Conservation (phyloP, 805 yeast species). For the Danielia oregonensis region DNA sequence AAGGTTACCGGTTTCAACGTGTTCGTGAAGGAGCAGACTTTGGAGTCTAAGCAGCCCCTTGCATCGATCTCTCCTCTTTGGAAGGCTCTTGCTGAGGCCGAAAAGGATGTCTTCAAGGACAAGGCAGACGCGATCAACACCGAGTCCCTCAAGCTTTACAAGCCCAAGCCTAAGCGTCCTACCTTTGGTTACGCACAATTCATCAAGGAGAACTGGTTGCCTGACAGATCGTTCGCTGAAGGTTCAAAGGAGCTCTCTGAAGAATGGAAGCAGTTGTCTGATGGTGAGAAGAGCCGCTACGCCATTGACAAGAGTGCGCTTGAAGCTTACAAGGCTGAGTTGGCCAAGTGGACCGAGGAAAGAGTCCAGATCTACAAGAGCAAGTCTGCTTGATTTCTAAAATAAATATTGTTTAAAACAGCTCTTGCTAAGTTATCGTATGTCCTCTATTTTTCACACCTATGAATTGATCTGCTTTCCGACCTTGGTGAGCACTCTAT, state of each 20-base stretch:
- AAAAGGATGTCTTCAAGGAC: constrained; percentile 22
- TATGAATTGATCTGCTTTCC: constrained; percentile 3
- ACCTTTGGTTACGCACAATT: constrained; percentile 27
- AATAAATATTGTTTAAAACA: too few species aligned
- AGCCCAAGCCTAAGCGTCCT: constrained; percentile 35
- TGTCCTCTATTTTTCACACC: too few species aligned
- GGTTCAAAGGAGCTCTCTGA: constrained; percentile 22
- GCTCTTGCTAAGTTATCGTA: too few species aligned
- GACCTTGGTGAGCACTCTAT: constrained; percentile 26
- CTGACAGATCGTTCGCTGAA: constrained; percentile 20
- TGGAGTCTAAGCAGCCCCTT: constrained; percentile 5
- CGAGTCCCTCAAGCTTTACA: constrained; percentile 19
- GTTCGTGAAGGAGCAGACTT: constrained; percentile 22
- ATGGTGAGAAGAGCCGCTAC: constrained; percentile 25
- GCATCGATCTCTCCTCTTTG: constrained; percentile 20
- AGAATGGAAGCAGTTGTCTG: constrained; percentile 30
- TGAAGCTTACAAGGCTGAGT: constrained; percentile 18
- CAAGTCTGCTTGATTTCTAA: constrained; percentile 2
- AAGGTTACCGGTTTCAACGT: constrained; percentile 21
- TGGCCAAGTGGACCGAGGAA: constrained; percentile 28
- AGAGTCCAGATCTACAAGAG: constrained; percentile 22
- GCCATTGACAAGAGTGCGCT: constrained; percentile 16
- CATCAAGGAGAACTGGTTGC: constrained; percentile 23
- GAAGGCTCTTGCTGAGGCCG: constrained; percentile 23
- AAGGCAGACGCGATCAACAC: constrained; percentile 29